Evolutionary conservation across 2,329 filamentous ascomycete genomes (phyloP).

Genomic region (Fusarium oligoseptatum): DNA sequence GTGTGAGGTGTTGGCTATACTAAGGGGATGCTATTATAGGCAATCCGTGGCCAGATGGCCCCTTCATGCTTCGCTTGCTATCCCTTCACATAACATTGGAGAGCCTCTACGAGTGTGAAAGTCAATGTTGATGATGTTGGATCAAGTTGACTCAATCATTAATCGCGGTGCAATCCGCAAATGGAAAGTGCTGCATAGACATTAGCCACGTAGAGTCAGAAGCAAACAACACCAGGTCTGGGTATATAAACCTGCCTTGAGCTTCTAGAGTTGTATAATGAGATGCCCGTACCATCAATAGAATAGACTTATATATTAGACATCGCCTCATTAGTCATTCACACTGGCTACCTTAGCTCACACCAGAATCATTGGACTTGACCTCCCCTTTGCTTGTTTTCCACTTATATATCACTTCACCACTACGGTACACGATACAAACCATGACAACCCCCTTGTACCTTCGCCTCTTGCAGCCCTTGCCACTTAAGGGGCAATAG

Average conservation of each 20-base stretch:
- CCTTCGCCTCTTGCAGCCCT: neutral
- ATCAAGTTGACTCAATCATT: too few relatives aligned
- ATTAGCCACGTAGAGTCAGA: neutral
- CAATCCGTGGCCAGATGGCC: neutral
- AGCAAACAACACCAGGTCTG: neutral
- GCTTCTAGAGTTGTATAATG: neutral
- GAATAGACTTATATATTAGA: neutral
- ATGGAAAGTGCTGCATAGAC: neutral
- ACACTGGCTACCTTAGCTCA: neutral
- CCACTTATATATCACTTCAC: neutral
- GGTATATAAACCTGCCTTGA: neutral
- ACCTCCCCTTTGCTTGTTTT: neutral
- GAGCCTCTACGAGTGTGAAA: too few relatives aligned
- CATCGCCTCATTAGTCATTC: neutral
- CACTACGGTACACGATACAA: neutral
- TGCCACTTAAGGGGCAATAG: too few relatives aligned
- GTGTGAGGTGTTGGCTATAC: too few relatives aligned
- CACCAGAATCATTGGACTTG: too few relatives aligned
- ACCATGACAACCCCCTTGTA: too few relatives aligned
- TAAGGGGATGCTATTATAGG: neutral
- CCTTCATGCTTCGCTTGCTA: neutral
- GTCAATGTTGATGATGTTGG: too few relatives aligned
- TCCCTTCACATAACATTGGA: neutral
- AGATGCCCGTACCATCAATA: neutral
- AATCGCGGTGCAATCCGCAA: neutral